A percentile compares a stretch with the other conserved stretches of the same genome.
phyloP scores from a whole-genome alignment of 2,329 filamentous ascomycete genomes.

The Chaetoscypha palmicola region DNA sequence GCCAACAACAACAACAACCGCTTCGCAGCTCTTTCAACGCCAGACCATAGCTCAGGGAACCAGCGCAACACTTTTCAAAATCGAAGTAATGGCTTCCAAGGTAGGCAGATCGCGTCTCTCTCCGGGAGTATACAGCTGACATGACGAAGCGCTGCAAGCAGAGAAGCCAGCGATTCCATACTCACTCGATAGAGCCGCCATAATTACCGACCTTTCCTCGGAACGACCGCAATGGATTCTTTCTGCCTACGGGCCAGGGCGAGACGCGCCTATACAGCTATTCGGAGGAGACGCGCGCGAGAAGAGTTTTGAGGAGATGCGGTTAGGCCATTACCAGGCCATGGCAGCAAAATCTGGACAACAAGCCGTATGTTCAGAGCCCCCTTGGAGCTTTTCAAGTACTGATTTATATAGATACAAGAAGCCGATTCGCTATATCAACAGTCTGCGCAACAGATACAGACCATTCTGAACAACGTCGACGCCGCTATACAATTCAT shows the following conservation, averaged over 20 bases:
- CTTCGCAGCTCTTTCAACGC: conserved; percentile 27
- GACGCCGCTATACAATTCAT: conserved; percentile 68
- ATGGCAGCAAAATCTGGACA: conserved; percentile 52
- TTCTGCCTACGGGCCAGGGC: conserved; percentile 75
- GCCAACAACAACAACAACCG: conserved; percentile 29
- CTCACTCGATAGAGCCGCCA: conserved; percentile 37
- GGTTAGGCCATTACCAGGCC: conserved; percentile 68
- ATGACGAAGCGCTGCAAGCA: conserved; percentile 3
- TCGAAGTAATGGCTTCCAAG: background rate
- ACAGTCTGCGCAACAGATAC: conserved; percentile 63
- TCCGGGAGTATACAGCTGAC: too few species aligned
- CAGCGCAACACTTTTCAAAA: conserved; percentile 10
- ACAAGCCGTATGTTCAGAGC: conserved; percentile 33
- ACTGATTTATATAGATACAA: conserved; percentile 40
- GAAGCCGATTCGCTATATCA: conserved; percentile 55
- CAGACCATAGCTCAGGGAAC: conserved; percentile 16
- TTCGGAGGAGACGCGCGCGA: conserved; percentile 75
- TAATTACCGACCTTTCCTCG: conserved; percentile 59
- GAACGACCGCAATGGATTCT: conserved; percentile 80
- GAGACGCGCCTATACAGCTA: conserved; percentile 70
- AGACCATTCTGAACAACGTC: conserved; percentile 60
- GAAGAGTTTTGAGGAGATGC: conserved; percentile 82
- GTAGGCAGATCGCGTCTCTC: background rate
- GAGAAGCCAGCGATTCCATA: conserved; percentile 17
- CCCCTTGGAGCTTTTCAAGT: background rate